Percentiles rank a stretch among this genome's conserved stretches.
These are phyloP conservation scores for Venturia asperata DNA, from an alignment of 2,329 filamentous ascomycete genomes.

Conservation along the genomic window DNA sequence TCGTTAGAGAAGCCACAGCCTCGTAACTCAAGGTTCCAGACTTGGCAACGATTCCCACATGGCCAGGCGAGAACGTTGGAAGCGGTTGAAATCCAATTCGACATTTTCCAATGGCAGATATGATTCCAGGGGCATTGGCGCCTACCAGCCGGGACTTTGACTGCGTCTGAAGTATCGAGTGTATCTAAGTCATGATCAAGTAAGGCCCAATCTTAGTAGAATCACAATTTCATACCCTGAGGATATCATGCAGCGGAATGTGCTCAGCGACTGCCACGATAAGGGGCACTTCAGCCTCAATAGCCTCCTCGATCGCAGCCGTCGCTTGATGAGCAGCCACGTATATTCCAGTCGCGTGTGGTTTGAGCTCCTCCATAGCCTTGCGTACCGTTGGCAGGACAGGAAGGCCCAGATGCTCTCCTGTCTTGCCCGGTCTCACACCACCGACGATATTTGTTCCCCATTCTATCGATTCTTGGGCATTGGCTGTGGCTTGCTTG, in stretches of 20 bases:
- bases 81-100: slow-evolving; percentile 71
- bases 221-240: slow-evolving; percentile 47
- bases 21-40: slow-evolving; percentile 77
- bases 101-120: slow-evolving; percentile 63
- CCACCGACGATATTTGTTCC: slow-evolving; percentile 76
- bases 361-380: slow-evolving; percentile 63
- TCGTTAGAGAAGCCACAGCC: slow-evolving; percentile 65
- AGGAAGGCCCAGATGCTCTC: slow-evolving; percentile 66
- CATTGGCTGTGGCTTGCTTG: slow-evolving; percentile 64
- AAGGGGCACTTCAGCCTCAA: slow-evolving; percentile 69
- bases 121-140: slow-evolving; percentile 76
- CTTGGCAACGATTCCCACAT: slow-evolving; percentile 70
- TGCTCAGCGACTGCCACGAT: slow-evolving; percentile 76
- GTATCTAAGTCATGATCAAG: slow-evolving; percentile 41
- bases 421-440: slow-evolving; percentile 62
- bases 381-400: slow-evolving; percentile 61
- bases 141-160: slow-evolving; percentile 66
- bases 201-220: background rate
- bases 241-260: slow-evolving; percentile 69
- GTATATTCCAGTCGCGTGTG: slow-evolving; percentile 72
- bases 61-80: slow-evolving; percentile 61
- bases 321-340: slow-evolving; percentile 69
- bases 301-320: slow-evolving; percentile 69
- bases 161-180: slow-evolving; percentile 64
- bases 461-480: slow-evolving; percentile 67